These are phyloP conservation scores for Penicillium desertorum DNA, from an alignment of 495 filamentous ascomycete species.

Conservation along the genomic window DNA sequence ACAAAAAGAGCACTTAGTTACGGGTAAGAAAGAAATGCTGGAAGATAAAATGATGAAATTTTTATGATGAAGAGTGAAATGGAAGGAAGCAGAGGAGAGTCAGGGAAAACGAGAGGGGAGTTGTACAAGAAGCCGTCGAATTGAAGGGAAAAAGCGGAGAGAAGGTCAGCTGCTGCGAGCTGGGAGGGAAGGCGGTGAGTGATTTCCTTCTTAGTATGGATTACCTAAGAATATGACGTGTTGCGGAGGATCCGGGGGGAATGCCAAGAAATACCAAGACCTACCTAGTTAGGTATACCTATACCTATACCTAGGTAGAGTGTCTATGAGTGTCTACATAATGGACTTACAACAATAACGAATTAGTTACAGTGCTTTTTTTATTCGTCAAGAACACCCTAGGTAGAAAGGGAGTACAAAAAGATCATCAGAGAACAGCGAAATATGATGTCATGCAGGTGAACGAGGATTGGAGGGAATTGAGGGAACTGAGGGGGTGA, in stretches of 20 bases:
- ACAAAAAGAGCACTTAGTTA: neutral
- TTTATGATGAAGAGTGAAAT: constrained; percentile 15
- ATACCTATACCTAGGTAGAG: too few species aligned
- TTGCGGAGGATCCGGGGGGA: neutral
- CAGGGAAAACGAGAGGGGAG: constrained; percentile 15
- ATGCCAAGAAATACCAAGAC: neutral
- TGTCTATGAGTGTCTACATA: too few species aligned
- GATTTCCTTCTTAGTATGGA: neutral
- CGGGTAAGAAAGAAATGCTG: constrained; percentile 7
- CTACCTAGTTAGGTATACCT: too few species aligned
- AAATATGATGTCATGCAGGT: constrained; percentile 12
- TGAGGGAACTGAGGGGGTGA: neutral
- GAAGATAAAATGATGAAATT: constrained; percentile 11
- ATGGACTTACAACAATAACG: too few species aligned
- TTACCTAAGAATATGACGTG: constrained; percentile 10
- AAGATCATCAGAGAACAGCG: constrained; percentile 9
- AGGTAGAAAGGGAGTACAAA: neutral
- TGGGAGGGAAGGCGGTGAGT: constrained; percentile 7
- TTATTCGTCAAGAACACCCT: neutral
- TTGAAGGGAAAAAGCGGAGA: constrained; percentile 15
- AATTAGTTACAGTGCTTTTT: neutral
- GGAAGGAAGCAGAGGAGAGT: constrained; percentile 9
- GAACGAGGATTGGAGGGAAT: constrained; percentile 2
- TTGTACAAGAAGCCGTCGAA: constrained; percentile 13
- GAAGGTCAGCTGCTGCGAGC: constrained; percentile 15